Evolutionary conservation across 257 asterid species (phyloP).

Genomic region (Ehretia macrophylla): DNA sequence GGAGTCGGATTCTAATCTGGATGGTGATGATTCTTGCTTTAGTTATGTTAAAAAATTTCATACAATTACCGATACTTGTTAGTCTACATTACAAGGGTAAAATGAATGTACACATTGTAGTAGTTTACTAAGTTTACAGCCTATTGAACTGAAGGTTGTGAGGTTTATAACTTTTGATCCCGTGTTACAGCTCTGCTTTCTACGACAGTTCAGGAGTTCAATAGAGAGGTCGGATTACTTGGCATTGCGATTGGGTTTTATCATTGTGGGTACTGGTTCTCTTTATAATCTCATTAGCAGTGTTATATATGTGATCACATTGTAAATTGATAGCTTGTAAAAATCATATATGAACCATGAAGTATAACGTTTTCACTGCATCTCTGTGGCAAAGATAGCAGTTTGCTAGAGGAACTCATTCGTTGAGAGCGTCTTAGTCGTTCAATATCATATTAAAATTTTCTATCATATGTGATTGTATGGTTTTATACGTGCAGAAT

Average conservation of each 20-base stretch:
- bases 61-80: neutral
- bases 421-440: no score
- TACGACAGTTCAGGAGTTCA: constrained; percentile 70
- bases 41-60: neutral
- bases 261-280: constrained; percentile 63
- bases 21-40: constrained; percentile 45
- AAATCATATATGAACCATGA: no score
- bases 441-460: no score
- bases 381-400: no score
- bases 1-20: constrained; percentile 79
- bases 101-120: no score
- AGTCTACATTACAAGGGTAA: no score
- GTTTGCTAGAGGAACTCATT: no score
- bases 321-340: neutral
- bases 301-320: neutral
- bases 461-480: no score
- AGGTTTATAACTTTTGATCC: neutral
- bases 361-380: no score
- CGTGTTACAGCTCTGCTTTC: constrained; percentile 78
- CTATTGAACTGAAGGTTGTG: neutral
- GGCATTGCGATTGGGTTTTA: constrained; percentile 86
- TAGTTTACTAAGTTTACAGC: neutral
- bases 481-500: constrained; percentile 38
- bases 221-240: constrained; percentile 70
- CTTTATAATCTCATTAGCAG: neutral